Evolutionary conservation across 495 filamentous ascomycete species (phyloP).

Genomic region (Aspergillus haitiensis): DNA sequence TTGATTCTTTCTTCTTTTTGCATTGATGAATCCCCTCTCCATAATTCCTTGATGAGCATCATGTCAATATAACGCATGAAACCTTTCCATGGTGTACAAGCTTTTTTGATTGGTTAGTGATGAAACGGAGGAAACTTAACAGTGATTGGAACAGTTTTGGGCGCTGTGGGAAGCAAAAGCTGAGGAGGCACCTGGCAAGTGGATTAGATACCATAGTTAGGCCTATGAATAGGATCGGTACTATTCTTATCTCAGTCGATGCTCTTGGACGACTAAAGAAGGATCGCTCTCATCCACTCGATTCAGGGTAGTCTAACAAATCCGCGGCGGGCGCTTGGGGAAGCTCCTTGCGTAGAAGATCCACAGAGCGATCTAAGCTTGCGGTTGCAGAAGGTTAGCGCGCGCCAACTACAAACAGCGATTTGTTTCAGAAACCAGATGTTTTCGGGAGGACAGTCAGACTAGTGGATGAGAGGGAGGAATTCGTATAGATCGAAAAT

Average conservation of each 20-base stretch:
- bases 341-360: conserved; percentile 3
- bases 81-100: conserved; percentile 10
- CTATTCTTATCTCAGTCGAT: conserved; percentile 7
- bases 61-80: conserved; percentile 18
- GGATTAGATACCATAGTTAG: neutral
- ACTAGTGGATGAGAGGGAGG: neutral
- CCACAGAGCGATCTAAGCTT: neutral
- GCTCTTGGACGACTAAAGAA: neutral
- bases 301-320: neutral
- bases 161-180: too few species aligned
- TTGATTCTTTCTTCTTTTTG: conserved; percentile 3
- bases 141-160: neutral
- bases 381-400: conserved; percentile 9
- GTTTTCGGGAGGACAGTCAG: neutral
- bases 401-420: conserved; percentile 15
- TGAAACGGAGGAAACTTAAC: conserved; percentile 3
- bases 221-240: conserved; percentile 13
- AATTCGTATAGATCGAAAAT: neutral
- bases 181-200: neutral
- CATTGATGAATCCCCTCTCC: conserved; percentile 21
- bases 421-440: conserved; percentile 13
- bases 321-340: conserved; percentile 20
- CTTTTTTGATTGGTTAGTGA: conserved; percentile 15
- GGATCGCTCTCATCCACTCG: conserved; percentile 8
- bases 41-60: conserved; percentile 17